Conservation (phyloP, 1,284 basidiomycete genomes). For the Marasmius fiardii region DNA sequence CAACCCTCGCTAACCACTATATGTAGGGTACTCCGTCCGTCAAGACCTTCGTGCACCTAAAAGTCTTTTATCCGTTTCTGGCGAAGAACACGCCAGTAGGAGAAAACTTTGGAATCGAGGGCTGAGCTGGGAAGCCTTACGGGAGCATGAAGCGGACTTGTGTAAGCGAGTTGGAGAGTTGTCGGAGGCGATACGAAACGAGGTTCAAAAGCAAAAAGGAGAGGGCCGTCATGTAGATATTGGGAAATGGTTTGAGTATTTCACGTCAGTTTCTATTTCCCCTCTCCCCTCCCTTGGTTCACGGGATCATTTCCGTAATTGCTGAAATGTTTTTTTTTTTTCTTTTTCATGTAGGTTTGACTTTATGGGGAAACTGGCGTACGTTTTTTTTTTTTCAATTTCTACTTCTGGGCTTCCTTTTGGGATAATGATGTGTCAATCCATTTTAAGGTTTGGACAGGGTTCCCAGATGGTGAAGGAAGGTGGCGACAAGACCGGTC, state of each 20-base stretch:
- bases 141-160: constrained; percentile 45
- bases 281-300: no score
- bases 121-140: constrained; percentile 40
- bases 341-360: constrained; percentile 40
- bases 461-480: constrained; percentile 37
- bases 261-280: constrained; percentile 38
- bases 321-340: background rate
- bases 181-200: constrained; percentile 28
- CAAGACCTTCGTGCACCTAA: constrained; percentile 7
- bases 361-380: constrained; percentile 64
- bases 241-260: constrained; percentile 43
- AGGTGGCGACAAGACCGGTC: constrained; percentile 30
- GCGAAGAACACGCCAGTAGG: constrained; percentile 39
- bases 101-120: constrained; percentile 51
- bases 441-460: constrained; percentile 35
- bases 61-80: constrained; percentile 16
- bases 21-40: constrained; percentile 13
- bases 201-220: constrained; percentile 14
- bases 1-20: background rate
- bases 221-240: constrained; percentile 31
- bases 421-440: no score
- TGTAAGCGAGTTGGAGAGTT: constrained; percentile 35
- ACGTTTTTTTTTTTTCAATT: no score
- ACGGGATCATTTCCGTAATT: background rate
- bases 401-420: no score